A percentile compares a stretch with the other conserved stretches of the same genome.
Conservation (phyloP, 2,329 filamentous ascomycete genomes). For the Aschersonia sp. region DNA sequence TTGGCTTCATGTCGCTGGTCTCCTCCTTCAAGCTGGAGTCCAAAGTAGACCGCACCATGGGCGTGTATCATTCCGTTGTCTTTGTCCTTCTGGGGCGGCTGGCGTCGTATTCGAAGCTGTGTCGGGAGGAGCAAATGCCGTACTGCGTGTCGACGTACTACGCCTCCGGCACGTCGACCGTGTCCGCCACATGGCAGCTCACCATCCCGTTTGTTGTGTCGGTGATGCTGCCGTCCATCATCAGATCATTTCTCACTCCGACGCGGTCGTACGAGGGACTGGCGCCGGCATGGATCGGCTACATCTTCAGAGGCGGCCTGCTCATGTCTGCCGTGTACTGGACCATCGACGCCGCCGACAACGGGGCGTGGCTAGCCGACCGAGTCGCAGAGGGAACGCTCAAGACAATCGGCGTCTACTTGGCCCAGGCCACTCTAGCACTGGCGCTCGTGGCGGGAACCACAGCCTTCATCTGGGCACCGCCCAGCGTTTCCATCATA, state of each 20-base stretch:
- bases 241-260: conserved; percentile 68
- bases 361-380: conserved; percentile 60
- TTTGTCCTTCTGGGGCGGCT: conserved; percentile 69
- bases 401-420: conserved; percentile 59
- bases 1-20: conserved; percentile 61
- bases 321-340: conserved; percentile 71
- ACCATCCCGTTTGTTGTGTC: conserved; percentile 64
- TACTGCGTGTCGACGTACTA: conserved; percentile 95
- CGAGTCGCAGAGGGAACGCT: conserved; percentile 41
- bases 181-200: conserved; percentile 83
- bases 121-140: conserved; percentile 96
- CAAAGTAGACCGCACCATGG: conserved; percentile 55
- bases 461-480: conserved; percentile 72
- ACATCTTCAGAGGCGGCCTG: conserved; percentile 63
- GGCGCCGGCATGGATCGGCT: conserved; percentile 71
- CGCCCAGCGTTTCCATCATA: conserved; percentile 67
- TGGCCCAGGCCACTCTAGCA: conserved; percentile 70
- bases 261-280: conserved; percentile 81
- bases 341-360: conserved; percentile 80
- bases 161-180: conserved; percentile 79
- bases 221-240: conserved; percentile 55
- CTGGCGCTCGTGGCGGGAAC: conserved; percentile 73
- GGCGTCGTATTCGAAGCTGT: conserved; percentile 80
- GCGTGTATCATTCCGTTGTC: conserved; percentile 69
- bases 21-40: conserved; percentile 62